phyloP scores from a whole-genome alignment of 257 asterid genomes.

The Ocimum tenuiflorum region DNA sequence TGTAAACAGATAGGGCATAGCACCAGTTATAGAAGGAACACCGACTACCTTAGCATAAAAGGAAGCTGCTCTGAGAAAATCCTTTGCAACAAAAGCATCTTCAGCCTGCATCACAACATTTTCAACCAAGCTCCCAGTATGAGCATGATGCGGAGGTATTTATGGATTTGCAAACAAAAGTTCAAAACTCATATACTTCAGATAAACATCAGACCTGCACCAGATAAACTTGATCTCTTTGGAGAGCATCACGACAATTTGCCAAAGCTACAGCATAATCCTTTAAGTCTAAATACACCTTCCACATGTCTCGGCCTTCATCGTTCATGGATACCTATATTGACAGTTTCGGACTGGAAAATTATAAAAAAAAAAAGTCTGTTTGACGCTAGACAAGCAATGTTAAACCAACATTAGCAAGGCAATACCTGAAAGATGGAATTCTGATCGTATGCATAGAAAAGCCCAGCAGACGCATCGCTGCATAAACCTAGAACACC shows the following conservation, averaged over 20 bases:
- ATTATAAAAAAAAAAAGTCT: background rate
- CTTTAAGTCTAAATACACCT: constrained; percentile 81
- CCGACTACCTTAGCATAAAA: constrained; percentile 78
- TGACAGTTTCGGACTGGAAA: constrained; percentile 17
- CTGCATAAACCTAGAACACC: constrained; percentile 91
- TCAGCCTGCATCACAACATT: constrained; percentile 69
- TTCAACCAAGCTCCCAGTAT: constrained; percentile 21
- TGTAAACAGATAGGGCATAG: background rate
- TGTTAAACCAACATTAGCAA: constrained; percentile 11
- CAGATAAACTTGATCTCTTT: constrained; percentile 94
- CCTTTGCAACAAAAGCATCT: constrained; percentile 78
- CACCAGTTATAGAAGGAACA: constrained; percentile 11
- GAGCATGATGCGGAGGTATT: constrained; percentile 1
- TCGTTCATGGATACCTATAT: constrained; percentile 87
- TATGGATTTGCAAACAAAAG: constrained; percentile 5
- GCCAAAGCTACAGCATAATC: constrained; percentile 91
- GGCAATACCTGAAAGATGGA: constrained; percentile 80
- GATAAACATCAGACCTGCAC: constrained; percentile 59
- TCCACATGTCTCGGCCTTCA: constrained; percentile 98
- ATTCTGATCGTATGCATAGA: constrained; percentile 88
- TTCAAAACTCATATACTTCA: constrained; percentile 8
- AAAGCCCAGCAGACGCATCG: constrained; percentile 97
- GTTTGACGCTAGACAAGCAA: constrained; percentile 14
- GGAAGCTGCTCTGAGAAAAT: constrained; percentile 88
- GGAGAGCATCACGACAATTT: constrained; percentile 80